Evolutionary conservation across 495 filamentous ascomycete species (phyloP).

Genomic region (Jackrogersella minutella): DNA sequence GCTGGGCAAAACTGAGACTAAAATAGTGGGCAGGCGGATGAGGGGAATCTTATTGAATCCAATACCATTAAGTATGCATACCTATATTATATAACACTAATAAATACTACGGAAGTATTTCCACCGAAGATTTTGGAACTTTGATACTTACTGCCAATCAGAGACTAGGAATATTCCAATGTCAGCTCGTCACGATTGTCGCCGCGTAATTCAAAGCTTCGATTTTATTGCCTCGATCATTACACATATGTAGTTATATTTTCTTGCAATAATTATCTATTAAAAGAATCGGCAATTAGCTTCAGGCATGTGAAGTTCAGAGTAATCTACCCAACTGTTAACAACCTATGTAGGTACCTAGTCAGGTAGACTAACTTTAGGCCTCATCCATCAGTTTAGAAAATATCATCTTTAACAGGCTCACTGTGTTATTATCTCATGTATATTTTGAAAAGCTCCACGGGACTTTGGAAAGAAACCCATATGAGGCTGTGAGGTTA

Average conservation of each 20-base stretch:
- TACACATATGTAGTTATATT: constrained; percentile 1
- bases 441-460: no score
- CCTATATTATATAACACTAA: background rate
- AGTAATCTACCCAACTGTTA: no score
- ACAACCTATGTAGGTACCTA: no score
- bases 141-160: constrained; percentile 14
- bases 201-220: constrained; percentile 5
- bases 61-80: constrained; percentile 5
- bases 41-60: constrained; percentile 14
- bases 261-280: background rate
- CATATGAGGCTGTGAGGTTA: no score
- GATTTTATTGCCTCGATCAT: background rate
- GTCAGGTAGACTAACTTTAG: no score
- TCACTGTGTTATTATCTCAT: no score
- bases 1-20: constrained; percentile 6
- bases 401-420: no score
- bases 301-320: no score
- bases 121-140: constrained; percentile 25
- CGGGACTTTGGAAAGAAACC: no score
- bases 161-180: constrained; percentile 11
- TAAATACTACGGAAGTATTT: background rate
- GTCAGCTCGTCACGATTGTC: constrained; percentile 9
- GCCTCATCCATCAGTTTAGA: no score
- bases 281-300: background rate
- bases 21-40: constrained; percentile 23